A percentile compares a stretch with the other conserved stretches of the same genome.
These are phyloP conservation scores for Monosporozyma unispora DNA, from an alignment of 805 yeast genomes.

Conservation along the genomic window DNA sequence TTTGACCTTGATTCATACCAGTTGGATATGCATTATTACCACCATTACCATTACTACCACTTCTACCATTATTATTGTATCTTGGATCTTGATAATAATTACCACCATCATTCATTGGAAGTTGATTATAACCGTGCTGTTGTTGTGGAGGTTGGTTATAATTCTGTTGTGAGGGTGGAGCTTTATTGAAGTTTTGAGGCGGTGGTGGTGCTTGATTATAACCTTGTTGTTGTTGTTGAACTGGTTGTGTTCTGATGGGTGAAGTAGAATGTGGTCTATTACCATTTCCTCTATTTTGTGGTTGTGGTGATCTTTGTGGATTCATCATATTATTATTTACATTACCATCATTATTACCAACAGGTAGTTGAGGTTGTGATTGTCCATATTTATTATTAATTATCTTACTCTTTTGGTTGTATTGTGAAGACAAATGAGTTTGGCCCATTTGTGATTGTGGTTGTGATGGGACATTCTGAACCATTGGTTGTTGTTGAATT, in stretches of 20 bases:
- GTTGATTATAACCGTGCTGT: not conserved
- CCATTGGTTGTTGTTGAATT: not conserved
- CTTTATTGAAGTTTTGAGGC: not conserved
- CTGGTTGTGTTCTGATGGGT: conserved; percentile 16
- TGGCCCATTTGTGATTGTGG: not conserved
- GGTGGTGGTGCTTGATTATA: too few species aligned
- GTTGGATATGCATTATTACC: not conserved
- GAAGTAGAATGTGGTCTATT: not conserved
- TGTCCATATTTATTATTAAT: conserved; percentile 1
- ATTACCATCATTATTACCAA: not conserved
- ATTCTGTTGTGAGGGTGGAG: not conserved
- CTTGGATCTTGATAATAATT: not conserved
- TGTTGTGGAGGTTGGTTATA: not conserved
- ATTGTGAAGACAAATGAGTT: not conserved
- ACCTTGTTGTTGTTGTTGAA: not conserved
- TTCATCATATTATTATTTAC: not conserved
- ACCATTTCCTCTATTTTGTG: not conserved
- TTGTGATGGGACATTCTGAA: not conserved
- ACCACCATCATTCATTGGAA: not conserved
- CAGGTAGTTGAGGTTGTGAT: not conserved
- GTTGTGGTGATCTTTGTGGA: not conserved
- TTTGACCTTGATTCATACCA: not conserved
- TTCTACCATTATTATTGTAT: not conserved
- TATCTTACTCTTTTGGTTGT: not conserved
- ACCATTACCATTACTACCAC: not conserved